Evolutionary conservation across 805 yeast genomes (phyloP), one percentile per base, ranked within the genome.

Genomic region (Ogataea philodendri): DNA sequence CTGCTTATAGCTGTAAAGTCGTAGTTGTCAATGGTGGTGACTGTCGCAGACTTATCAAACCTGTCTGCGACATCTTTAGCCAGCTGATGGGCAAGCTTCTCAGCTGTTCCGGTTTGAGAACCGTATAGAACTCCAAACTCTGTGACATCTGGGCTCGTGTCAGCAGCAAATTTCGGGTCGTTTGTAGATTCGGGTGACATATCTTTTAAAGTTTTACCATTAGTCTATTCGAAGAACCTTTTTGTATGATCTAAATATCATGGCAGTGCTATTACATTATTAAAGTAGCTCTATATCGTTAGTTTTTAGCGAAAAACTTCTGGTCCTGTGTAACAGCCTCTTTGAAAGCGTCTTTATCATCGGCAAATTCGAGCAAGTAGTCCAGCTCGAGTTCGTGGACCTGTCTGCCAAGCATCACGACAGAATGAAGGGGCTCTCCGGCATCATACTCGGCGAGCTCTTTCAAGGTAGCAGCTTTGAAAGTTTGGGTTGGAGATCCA

Each of bases 381-480:
- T 89, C 96, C 49, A 86, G 62, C 59, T 90, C 98, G 41, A 90
- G 72, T 44, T 90, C 97, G 55, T 90, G 98, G 15, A 88, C 89
- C 65, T 81, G 90, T 73, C 94, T 76, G 15, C 98, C 98, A 35
- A 90, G 69, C 65, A 90, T 80, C 32, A 90, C 79, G 51, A 90
- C 72, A 7, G 97, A 86, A 60, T 90, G 98, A 49, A 90, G 67
- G 18, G 98, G 98, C 54, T 80, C 95, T 27, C 98, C 98, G 9
- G 94, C 76, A 46, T 89, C 97, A 54, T 85, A 88, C 31, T 77
- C 75, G 6, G 85, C 72, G 57, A 90, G 66, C 52, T 90, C 85
- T 45, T 72, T 60, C 42, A 90, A 71, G 11, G 96, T 83, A 4
- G 82, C 97, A 6, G 96, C 90, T 52, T 82, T 80, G 65, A 90